phyloP scores from a whole-genome alignment of 495 filamentous ascomycete genomes.

The Cudoniella acicularis region DNA sequence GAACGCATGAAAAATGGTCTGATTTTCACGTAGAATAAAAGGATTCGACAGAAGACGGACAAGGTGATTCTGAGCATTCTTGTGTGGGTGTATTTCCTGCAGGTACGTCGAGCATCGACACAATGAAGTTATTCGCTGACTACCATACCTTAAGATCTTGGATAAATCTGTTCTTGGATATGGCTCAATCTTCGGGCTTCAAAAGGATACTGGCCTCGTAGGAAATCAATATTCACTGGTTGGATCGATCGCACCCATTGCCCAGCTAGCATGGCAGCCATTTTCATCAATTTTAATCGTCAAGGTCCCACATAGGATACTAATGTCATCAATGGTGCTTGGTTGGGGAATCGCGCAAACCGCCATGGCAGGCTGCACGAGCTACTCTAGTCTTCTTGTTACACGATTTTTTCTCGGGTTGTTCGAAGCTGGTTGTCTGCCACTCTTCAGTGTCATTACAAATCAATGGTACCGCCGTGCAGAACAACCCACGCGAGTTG shows the following conservation, averaged over 20 bases:
- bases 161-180: slow-evolving; percentile 64
- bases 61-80: slow-evolving; percentile 52
- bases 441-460: slow-evolving; percentile 56
- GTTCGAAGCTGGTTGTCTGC: slow-evolving; percentile 60
- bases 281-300: slow-evolving; percentile 63
- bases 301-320: slow-evolving; percentile 59
- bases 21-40: slow-evolving; percentile 37
- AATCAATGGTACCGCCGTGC: slow-evolving; percentile 59
- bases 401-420: slow-evolving; percentile 59
- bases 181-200: slow-evolving; percentile 60
- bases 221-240: slow-evolving; percentile 60
- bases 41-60: slow-evolving; percentile 61
- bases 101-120: slow-evolving; percentile 25
- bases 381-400: slow-evolving; percentile 46
- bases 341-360: slow-evolving; percentile 60
- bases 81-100: slow-evolving; percentile 61
- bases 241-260: slow-evolving; percentile 59
- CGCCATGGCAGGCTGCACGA: slow-evolving; percentile 49
- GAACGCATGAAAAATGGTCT: neutral
- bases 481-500: slow-evolving; percentile 59
- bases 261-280: slow-evolving; percentile 63
- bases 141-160: slow-evolving; percentile 44
- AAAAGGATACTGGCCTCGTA: slow-evolving; percentile 46
- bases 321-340: slow-evolving; percentile 57
- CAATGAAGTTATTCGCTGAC: neutral